Base-by-base conservation (phyloP, 1,284 basidiomycete genomes). In the Cronartium quercuum region DNA sequence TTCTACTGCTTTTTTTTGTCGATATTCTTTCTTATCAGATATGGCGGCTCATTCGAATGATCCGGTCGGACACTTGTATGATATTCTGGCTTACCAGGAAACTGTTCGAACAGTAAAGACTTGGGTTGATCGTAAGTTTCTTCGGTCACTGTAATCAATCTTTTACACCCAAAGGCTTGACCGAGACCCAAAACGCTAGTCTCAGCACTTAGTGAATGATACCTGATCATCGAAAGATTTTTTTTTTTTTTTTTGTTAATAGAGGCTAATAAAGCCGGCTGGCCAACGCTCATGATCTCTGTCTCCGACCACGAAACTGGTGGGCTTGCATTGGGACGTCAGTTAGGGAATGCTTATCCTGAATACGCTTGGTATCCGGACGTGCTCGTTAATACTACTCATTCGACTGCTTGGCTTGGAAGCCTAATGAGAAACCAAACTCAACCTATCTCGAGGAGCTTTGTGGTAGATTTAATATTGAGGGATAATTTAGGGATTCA, bases 221-320 rank as follows among this genome's bases (percentile, higher is more conserved):
- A 65, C 18, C 40, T 68, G 47, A 15, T 57, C 21, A 21, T 57
- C 37, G 37, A 40, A 38, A 58, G 18, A 3, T 40, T 40, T 5
- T 37, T 12, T 41, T 40, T 5, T 37, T 12, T 41, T 41, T 61
- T 61, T 3, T 61, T 61, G 18, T 61, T 61, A 34, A 29, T 34
- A 74, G 71, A 75, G 21, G 77, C 79, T 47, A 82, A 80, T 75
- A 78, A 77, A 35, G 76, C 75, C 13, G 78, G 78, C 21, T 80
- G 78, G 64, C 76, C 79, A 44, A 81, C 82, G 34, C 47, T 83
- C 40, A 75, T 83, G 34, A 80, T 83, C 66, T 80, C 80, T 12
- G 81, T 82, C 3, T 80, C 79, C 13, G 82, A 83, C 62, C 83
- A 83, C 77, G 83, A 83, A 75, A 83, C 83, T 7, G 83, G 83